phyloP scores from a whole-genome alignment of 176 grass and related monocot genomes.

The Tillandsia fasciculata region DNA sequence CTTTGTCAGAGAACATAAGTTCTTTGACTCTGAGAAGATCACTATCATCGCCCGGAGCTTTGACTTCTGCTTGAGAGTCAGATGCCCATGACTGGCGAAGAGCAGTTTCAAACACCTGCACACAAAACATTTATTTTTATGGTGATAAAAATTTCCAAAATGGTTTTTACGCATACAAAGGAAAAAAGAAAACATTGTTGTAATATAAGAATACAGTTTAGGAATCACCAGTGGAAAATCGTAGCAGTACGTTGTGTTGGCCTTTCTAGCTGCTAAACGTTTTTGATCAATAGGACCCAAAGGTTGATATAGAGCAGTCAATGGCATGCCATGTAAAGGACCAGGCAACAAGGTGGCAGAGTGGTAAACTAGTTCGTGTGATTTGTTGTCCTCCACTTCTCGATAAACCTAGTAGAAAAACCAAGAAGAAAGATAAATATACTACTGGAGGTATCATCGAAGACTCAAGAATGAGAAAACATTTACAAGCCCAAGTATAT shows the following conservation, averaged over 20 bases:
- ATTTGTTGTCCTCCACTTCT: conserved; percentile 65
- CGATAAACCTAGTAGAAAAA: conserved; percentile 58
- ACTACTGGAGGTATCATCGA: conserved; percentile 1
- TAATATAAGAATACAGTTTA: conserved; percentile 2
- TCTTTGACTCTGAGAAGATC: conserved; percentile 59
- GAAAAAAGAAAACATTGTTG: not conserved
- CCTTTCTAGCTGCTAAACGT: conserved; percentile 75
- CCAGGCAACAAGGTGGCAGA: conserved; percentile 41
- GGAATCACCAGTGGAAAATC: conserved; percentile 84
- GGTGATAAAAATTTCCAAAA: not conserved
- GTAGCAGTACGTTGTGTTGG: conserved; percentile 93
- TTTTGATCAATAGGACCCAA: conserved; percentile 73
- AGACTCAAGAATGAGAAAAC: conserved; percentile 1
- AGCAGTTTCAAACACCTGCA: conserved; percentile 91
- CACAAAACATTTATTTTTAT: conserved; percentile 30
- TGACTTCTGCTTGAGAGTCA: conserved; percentile 24
- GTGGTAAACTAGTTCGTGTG: conserved; percentile 61
- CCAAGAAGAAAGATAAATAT: conserved; percentile 7
- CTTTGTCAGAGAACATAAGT: conserved; percentile 57
- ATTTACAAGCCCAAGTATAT: not conserved
- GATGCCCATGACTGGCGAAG: conserved; percentile 71
- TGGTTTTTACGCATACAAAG: too few relatives aligned
- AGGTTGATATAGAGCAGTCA: conserved; percentile 61
- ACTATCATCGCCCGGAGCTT: conserved; percentile 37
- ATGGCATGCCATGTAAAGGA: conserved; percentile 66